phyloP scores from a whole-genome alignment of 1,284 basidiomycete species.

The Thecaphora frezii region DNA sequence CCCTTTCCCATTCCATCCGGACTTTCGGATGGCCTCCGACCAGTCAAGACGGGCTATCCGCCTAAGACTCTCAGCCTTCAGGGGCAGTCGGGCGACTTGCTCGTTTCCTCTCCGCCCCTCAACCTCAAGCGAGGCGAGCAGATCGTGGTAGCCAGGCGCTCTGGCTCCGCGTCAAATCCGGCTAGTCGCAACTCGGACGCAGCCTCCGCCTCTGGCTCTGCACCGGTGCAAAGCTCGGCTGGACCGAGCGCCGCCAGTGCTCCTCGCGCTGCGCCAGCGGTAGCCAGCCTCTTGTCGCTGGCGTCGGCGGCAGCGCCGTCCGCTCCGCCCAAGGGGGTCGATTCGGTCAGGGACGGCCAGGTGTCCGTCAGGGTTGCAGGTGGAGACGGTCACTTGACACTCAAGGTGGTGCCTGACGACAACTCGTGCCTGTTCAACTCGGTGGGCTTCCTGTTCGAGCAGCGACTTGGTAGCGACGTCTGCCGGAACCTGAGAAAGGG shows the following conservation, averaged over 20 bases:
- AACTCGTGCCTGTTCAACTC: slow-evolving; percentile 48
- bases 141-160: slow-evolving; percentile 19
- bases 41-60: slow-evolving; percentile 32
- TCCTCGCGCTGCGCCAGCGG: no score
- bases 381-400: slow-evolving; percentile 6
- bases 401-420: slow-evolving; percentile 45
- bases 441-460: slow-evolving; percentile 19
- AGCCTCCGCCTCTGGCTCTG: slow-evolving; percentile 3
- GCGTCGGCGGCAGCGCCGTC: no score
- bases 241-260: no score
- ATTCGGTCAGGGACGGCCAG: slow-evolving; percentile 13
- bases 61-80: slow-evolving; percentile 13
- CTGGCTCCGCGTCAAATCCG: slow-evolving; percentile 4
- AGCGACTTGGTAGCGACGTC: slow-evolving; percentile 11
- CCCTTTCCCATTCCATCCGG: no score
- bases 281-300: no score
- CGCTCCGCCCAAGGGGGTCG: slow-evolving; percentile 1
- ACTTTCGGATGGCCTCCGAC: no score
- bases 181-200: slow-evolving; percentile 6
- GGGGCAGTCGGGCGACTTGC: background rate
- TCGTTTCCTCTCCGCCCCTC: slow-evolving; percentile 6
- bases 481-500: slow-evolving; percentile 14
- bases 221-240: no score
- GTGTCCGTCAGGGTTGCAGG: slow-evolving; percentile 12
- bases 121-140: slow-evolving; percentile 28